These are phyloP conservation scores for Mycena floridula DNA, from an alignment of 768 basidiomycete species.

Conservation along the genomic window DNA sequence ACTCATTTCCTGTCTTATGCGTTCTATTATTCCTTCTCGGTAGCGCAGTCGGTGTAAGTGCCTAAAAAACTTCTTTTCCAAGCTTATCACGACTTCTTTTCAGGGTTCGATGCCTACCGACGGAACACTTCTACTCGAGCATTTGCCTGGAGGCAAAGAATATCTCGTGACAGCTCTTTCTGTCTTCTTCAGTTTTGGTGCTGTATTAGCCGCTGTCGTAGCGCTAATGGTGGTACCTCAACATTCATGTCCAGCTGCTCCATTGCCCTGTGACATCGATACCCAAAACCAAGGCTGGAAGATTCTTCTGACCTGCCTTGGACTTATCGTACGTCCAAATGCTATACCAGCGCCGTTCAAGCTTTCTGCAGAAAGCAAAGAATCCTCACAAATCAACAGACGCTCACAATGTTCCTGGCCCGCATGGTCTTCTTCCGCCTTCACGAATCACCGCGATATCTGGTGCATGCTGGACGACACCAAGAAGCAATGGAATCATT, in stretches of 20 bases:
- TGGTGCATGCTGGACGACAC: conserved; percentile 82
- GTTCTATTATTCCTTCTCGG: conserved; percentile 81
- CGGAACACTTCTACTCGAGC: conserved; percentile 87
- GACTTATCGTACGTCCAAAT: conserved; percentile 63
- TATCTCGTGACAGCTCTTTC: conserved; percentile 44
- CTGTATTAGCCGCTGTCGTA: conserved; percentile 78
- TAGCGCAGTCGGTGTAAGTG: conserved; percentile 83
- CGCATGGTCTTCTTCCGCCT: conserved; percentile 88
- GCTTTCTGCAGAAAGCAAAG: too few relatives aligned
- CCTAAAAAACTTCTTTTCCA: not conserved
- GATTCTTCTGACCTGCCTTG: conserved; percentile 71
- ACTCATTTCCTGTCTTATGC: conserved; percentile 65
- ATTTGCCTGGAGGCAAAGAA: conserved; percentile 87
- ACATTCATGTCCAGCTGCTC: conserved; percentile 50
- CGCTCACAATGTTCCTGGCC: conserved; percentile 77
- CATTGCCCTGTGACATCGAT: conserved; percentile 54
- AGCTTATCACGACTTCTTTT: not conserved
- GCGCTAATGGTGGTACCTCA: conserved; percentile 76
- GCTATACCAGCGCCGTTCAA: conserved; percentile 3
- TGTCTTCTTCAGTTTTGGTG: conserved; percentile 47
- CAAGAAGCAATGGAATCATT: conserved; percentile 81
- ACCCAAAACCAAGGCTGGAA: conserved; percentile 85
- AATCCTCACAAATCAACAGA: conserved; percentile 41
- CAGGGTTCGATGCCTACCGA: conserved; percentile 97
- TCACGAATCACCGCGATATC: conserved; percentile 91